phyloP scores from a whole-genome alignment of 78 protist genomes.

The Creolimax fragrantissima region DNA sequence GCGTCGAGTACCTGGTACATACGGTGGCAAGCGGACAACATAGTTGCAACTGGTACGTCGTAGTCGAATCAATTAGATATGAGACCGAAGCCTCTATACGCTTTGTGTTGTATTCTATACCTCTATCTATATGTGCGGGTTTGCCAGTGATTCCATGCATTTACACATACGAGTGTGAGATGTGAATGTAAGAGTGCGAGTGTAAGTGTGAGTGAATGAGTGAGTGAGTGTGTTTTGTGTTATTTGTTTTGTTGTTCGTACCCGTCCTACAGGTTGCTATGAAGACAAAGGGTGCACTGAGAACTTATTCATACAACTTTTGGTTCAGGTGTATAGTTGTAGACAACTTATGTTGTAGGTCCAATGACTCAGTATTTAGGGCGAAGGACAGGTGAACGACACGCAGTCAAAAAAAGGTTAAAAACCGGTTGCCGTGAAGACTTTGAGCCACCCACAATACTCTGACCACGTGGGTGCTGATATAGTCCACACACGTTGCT shows the following conservation, averaged over 20 bases:
- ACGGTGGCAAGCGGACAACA: too few relatives aligned
- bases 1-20: too few relatives aligned
- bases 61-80: not conserved
- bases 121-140: not conserved
- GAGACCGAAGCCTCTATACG: not conserved
- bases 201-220: not conserved
- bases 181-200: not conserved
- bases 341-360: too few relatives aligned
- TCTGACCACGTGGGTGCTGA: not conserved
- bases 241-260: not conserved
- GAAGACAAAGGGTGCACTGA: not conserved
- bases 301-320: not conserved
- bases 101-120: not conserved
- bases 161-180: not conserved
- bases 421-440: not conserved
- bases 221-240: not conserved
- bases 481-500: not conserved
- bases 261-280: not conserved
- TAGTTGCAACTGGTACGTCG: not conserved
- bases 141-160: not conserved
- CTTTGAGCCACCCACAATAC: not conserved
- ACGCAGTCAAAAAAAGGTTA: not conserved
- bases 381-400: not conserved
- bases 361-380: too few relatives aligned
- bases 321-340: not conserved